Evolutionary conservation across 495 filamentous ascomycete species (phyloP), one percentile per base, ranked within the genome.

Genomic region (Hypoxylon crocopeplum): DNA sequence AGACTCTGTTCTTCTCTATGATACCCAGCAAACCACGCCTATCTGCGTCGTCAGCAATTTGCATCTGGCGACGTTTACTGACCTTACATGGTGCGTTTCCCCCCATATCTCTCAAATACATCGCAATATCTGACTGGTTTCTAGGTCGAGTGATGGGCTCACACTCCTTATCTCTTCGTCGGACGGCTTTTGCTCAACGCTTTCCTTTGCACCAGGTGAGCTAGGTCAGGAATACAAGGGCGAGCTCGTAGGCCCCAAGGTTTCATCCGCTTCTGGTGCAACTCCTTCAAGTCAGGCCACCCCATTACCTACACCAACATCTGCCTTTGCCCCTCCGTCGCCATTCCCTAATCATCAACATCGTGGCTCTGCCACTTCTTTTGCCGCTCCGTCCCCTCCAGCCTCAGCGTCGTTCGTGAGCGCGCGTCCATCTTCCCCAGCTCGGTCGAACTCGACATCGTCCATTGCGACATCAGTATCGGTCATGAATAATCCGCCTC

Each of bases 1-100:
- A 69, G 95, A 99, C 71, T 89, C 95, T 0, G 87, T 99, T n/a
- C 74, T 96, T 29, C 81, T 99, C 22, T 98, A 98, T 72, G 95
- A 99, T 70, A 99, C 95, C 0, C 95, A 99, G 66, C 95, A 99
- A 64, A 86, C 91, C 56, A 94, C 91, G 2, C 94, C 95, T 3
- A 77, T 99, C 21, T 94, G 89, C 72, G 76, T 97, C 13, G 92
- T 98, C 16, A 97, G 91, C 82, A 99, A 99, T 66, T 68, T 99
- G 41, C 95, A 99, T 62, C 96, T 91, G 72, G 92, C 95, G 5
- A 97, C 93, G 0, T 99, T 99, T 65, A 98, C 95, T 1, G 95
- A 99, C 74, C 72, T 99, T 56, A 88, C 89, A 17, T 99, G 95
- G 95, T 97, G 82, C 71, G 84, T 74, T 34, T 6, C 27, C 7